Base-by-base conservation (phyloP, 2,329 filamentous ascomycete genomes). In the Fusarium pseudonygamai region DNA sequence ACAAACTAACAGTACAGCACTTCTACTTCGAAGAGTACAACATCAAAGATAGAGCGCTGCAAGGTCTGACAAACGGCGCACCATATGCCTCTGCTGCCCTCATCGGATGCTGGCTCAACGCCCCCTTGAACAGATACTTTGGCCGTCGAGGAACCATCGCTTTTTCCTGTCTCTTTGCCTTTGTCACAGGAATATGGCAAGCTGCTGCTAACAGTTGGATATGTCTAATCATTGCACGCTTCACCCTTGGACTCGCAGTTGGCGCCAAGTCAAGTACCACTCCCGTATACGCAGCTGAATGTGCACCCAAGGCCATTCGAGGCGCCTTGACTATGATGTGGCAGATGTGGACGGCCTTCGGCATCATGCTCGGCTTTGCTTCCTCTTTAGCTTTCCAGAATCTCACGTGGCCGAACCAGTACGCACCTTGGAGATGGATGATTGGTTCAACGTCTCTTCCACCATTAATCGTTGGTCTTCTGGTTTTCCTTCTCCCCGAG, bases 201-300 rank as follows among this genome's bases (percentile, higher is more conserved):
- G 82, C 89, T 26, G 75, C 77, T 64, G 73, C 79, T 16, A 75
- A 67, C 14, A 83, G 89, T 30, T 92, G 88, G 88, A 42, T 86
- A 82, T 66, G 89, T 85, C 85, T 93, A 67, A 87, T 94, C 66
- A 82, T 89, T 56, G 89, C 89, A 50, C 88, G 92, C 28, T 90
- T 93, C 72, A 83, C 90, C 20, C 86, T 93, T 64, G 92, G 92
- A 2, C 87, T 94, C 46, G 91, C 89, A 4, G 91, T 93, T 71
- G 91, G 91, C 12, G 86, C 89, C 39, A 93, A 93, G 78, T 88
- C 88, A 42, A 55, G 50, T 7, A 55, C 50, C 15, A 55, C 50
- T 0, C 87, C 87, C 1, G 84, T 89, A 34, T 89, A 84, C 73
- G 85, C 86, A 0, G 87, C 87, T 2, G 87, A 89, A 67, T 87